A percentile compares a stretch with the other conserved stretches of the same genome.
These are phyloP conservation scores for Thielaviopsis musarum DNA, from an alignment of 2,329 filamentous ascomycete species.

Conservation along the genomic window DNA sequence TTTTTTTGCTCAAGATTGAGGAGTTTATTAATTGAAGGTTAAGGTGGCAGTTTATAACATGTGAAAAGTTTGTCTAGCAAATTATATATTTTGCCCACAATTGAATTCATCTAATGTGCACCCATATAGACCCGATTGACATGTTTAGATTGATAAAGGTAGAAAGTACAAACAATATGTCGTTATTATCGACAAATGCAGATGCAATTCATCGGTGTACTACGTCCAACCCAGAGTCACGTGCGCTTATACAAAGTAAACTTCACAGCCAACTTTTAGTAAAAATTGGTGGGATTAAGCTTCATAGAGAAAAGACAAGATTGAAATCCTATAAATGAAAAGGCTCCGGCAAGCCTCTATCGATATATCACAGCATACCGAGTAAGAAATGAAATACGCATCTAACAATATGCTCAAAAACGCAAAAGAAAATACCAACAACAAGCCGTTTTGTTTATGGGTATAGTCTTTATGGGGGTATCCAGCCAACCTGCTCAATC, in stretches of 20 bases:
- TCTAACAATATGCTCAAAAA: background rate
- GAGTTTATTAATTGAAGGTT: too few relatives aligned
- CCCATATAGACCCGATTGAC: too few relatives aligned
- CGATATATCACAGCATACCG: background rate
- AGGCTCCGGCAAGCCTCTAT: background rate
- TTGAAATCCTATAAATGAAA: background rate
- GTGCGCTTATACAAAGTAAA: background rate
- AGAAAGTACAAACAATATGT: too few relatives aligned
- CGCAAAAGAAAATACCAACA: background rate
- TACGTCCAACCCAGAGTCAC: background rate
- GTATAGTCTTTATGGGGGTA: constrained; percentile 5
- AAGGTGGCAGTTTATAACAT: too few relatives aligned
- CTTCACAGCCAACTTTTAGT: background rate
- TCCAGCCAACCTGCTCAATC: constrained; percentile 13
- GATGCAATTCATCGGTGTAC: too few relatives aligned
- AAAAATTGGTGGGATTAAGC: background rate
- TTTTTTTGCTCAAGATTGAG: too few relatives aligned
- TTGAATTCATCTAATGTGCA: too few relatives aligned
- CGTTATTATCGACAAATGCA: too few relatives aligned
- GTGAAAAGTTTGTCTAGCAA: too few relatives aligned
- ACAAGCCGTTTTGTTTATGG: background rate
- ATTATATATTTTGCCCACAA: too few relatives aligned
- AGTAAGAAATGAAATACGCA: background rate
- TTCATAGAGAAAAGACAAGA: background rate
- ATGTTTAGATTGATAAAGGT: too few relatives aligned